phyloP scores from a whole-genome alignment of 2,329 filamentous ascomycete genomes.

The Penicillium rolfsii region DNA sequence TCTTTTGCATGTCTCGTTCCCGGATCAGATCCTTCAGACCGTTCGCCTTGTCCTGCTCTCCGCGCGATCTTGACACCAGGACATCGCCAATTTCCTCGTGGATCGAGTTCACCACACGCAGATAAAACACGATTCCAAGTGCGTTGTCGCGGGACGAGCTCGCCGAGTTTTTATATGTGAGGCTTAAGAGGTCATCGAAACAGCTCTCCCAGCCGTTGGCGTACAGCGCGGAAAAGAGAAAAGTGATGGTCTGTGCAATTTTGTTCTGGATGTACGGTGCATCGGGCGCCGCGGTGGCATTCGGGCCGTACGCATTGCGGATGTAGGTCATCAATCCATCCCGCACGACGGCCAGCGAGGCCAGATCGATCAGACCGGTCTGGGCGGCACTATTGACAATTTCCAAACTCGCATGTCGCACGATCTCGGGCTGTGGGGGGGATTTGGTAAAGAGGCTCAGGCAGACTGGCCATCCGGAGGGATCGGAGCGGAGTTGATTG shows the following conservation, averaged over 20 bases:
- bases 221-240: constrained; percentile 87
- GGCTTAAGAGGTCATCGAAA: constrained; percentile 81
- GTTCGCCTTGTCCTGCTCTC: constrained; percentile 82
- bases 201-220: constrained; percentile 84
- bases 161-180: constrained; percentile 66
- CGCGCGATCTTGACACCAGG: constrained; percentile 74
- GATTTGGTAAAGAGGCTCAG: constrained; percentile 80
- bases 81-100: constrained; percentile 98
- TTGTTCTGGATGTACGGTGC: constrained; percentile 87
- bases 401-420: constrained; percentile 86
- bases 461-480: constrained; percentile 88
- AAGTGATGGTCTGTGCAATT: constrained; percentile 91
- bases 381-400: constrained; percentile 91
- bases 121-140: constrained; percentile 78
- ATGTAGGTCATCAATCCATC: constrained; percentile 82
- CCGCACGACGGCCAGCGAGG: constrained; percentile 75
- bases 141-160: constrained; percentile 69
- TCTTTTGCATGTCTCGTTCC: constrained; percentile 82
- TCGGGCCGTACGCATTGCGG: constrained; percentile 70
- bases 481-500: constrained; percentile 76
- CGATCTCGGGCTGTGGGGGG: constrained; percentile 76
- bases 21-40: constrained; percentile 90
- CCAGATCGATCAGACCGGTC: constrained; percentile 71
- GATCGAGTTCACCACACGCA: constrained; percentile 83
- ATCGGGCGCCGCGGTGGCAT: constrained; percentile 63